Base-by-base conservation (phyloP, 768 basidiomycete species). In the Tricholoma terreum region DNA sequence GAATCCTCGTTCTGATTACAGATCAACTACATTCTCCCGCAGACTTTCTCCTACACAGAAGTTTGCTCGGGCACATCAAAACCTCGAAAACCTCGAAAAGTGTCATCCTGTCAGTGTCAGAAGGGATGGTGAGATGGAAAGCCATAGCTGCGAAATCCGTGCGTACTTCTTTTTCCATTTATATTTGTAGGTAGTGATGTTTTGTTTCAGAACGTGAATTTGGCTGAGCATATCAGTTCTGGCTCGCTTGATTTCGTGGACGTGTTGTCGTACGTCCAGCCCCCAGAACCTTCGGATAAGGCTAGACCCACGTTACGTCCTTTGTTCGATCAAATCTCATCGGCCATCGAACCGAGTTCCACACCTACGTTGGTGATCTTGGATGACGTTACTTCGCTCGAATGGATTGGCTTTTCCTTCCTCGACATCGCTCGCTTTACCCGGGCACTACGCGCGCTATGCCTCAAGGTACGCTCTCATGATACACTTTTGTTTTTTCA, bases 1-100 rank as follows among this genome's bases (percentile, higher is more conserved):
- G 76, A 27, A 77, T 84, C 8, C 63, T 85, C 14, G 63, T 89
- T 10, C 72, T 92, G 0, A 75, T 92, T 6, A 87, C 89, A 6
- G 90, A 92, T 63, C 80, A 89, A 50, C 74, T 92, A 0, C 73
- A 78, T 0, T 81, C 90, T 0, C 85, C 90, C 1, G 87, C 84
- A 10, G 88, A 90, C 58, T 92, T 92, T 62, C 62, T 91, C 9
- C 75, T 92, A 1, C 84, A 89, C 58, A 76, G 76, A 10, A 70
- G 75, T 43, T 61, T 92, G 4, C 67, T 74, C 19, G 62, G 75
- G 2, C 80, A 85, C 56, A 69, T 88, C 40, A 90, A 87, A 67
- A 65, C 77, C 35, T 57, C 63, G 6, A 65, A 66, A 56, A 58
- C 59, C 21, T 55, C 61, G 1, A 72, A 67, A 46, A 76, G 77